Base-by-base conservation (phyloP, 768 basidiomycete species). In the Russula compacta region DNA sequence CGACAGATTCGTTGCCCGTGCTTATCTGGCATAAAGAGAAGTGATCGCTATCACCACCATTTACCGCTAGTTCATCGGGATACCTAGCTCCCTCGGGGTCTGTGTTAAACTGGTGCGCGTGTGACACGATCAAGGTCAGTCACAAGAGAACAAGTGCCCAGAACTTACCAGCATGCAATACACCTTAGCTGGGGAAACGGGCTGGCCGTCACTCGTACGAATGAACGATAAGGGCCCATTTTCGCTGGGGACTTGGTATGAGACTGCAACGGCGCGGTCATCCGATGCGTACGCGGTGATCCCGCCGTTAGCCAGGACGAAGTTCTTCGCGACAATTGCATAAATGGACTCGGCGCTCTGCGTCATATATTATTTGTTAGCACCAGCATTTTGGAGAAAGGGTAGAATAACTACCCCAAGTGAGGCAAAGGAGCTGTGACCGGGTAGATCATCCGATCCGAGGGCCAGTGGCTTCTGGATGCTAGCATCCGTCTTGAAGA, bases 131-230 rank as follows among this genome's bases (percentile, higher is more conserved):
- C 12, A 46, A n/a, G 12, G 17, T 15, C 3, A 4, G 19, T 49
- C 29, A 35, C 40, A 32, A 17, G 29, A 11, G 14, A 6, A n/a
- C 6, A 39, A 21, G 11, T 3, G 15, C 8, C 24, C 6, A 19
- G 17, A 14, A 44, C 55, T 33, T 11, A 61, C 60, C 39, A 61
- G 19, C 12, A 42, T 29, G 48, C 60, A 61, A 14, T 61, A 61
- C 15, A 15, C 40, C 32, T 55, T 10, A 9, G 60, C 14, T 8
- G 60, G 33, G 7, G 40, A 2, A 42, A 12, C 19, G 11, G 21
- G 29, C 12, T 10, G n/a, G 10, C 47, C 60, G 24, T 38, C 8
- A 8, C 43, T 21, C 6, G 33, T 54, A 32, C 5, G 53, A 9
- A 36, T 5, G 40, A 61, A 61, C 32, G 19, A 32, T 2, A 57